Evolutionary conservation across 1,284 basidiomycete genomes (phyloP).

Genomic region (Tranzscheliella williamsii): DNA sequence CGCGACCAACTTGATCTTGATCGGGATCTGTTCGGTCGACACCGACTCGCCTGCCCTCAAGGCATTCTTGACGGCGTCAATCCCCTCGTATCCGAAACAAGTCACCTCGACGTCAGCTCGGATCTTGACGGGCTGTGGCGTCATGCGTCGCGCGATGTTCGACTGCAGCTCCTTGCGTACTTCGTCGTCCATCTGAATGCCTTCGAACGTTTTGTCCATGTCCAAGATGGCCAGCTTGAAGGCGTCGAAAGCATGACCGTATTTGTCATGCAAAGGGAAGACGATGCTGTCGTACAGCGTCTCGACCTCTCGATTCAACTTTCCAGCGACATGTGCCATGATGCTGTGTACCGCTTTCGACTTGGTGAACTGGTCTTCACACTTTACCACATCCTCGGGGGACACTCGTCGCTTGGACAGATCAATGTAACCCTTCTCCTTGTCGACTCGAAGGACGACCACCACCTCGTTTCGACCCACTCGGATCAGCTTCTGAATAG

Average conservation of each 20-base stretch:
- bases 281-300: slow-evolving; percentile 85
- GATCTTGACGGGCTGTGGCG: slow-evolving; percentile 97
- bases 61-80: slow-evolving; percentile 94
- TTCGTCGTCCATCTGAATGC: slow-evolving; percentile 68
- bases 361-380: slow-evolving; percentile 98
- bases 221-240: slow-evolving; percentile 91
- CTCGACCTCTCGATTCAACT: slow-evolving; percentile 66
- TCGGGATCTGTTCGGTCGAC: slow-evolving; percentile 86
- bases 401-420: slow-evolving; percentile 98
- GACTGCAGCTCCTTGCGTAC: slow-evolving; percentile 74
- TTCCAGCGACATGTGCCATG: slow-evolving; percentile 57
- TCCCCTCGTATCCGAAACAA: slow-evolving; percentile 95
- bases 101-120: slow-evolving; percentile 97
- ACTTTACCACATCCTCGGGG: slow-evolving; percentile 96
- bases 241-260: slow-evolving; percentile 94
- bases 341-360: slow-evolving; percentile 69
- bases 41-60: slow-evolving; percentile 82
- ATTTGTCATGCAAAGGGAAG: slow-evolving; percentile 90
- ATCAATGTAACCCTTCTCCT: slow-evolving; percentile 99
- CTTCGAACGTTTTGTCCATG: slow-evolving; percentile 75
- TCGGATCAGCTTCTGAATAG: slow-evolving; percentile 96
- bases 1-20: slow-evolving; percentile 95
- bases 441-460: slow-evolving; percentile 96
- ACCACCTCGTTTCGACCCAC: slow-evolving; percentile 98
- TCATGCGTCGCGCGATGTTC: slow-evolving; percentile 91